A percentile compares a stretch with the other conserved stretches of the same genome.
phyloP scores from a whole-genome alignment of 352 stramenopile genomes.

The Pythium rishiriense region DNA sequence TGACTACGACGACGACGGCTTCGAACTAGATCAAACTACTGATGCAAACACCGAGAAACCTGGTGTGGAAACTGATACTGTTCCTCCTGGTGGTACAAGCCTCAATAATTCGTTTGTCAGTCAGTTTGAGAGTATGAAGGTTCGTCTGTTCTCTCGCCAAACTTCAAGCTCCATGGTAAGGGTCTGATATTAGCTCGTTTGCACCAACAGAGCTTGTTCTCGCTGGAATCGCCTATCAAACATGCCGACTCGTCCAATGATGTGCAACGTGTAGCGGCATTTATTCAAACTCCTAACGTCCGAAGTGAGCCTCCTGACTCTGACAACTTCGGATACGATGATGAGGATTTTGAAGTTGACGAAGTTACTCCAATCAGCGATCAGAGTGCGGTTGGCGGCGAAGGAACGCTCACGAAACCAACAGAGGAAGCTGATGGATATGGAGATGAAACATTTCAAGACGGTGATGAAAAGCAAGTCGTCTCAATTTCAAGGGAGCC shows the following conservation, averaged over 20 bases:
- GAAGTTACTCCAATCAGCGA: background rate
- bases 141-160: conserved; percentile 1
- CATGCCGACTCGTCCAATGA: background rate
- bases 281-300: background rate
- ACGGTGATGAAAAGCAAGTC: no score
- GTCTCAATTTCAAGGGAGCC: no score
- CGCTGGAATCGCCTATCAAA: conserved; percentile 27
- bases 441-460: conserved; percentile 31
- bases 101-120: conserved; percentile 22
- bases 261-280: background rate
- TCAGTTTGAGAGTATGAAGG: conserved; percentile 47
- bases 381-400: background rate
- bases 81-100: no score
- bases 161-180: background rate
- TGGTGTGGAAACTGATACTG: background rate
- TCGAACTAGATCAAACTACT: conserved; percentile 63
- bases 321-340: conserved; percentile 67
- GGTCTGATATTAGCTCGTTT: background rate
- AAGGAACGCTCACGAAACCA: background rate
- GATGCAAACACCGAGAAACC: background rate
- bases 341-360: conserved; percentile 74
- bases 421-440: conserved; percentile 24
- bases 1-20: conserved; percentile 61
- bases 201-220: conserved; percentile 24
- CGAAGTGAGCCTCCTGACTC: conserved; percentile 13